Base-by-base conservation (phyloP, 495 filamentous ascomycete species). In the Cladorrhinum samala region DNA sequence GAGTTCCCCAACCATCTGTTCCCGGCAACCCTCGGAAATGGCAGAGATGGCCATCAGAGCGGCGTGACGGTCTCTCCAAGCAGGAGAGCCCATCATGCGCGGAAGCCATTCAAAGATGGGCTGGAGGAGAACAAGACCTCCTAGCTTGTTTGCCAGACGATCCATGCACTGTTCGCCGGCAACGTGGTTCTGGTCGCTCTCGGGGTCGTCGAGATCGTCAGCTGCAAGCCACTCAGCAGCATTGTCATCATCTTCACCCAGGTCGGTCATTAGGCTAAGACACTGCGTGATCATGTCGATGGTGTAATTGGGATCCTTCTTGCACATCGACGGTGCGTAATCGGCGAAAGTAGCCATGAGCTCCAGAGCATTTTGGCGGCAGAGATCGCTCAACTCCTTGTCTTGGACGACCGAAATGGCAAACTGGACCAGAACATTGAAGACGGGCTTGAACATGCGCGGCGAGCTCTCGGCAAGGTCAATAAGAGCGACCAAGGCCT, bases 161-260 rank as follows among this genome's bases (percentile, higher is more conserved):
- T 99, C 94, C 92, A 99, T 97, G 59, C 89, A 94, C 68, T 99
- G 94, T 72, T 99, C 94, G 57, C 94, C 94, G 13, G 93, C 93
- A 50, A 99, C 91, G 67, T 99, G 94, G 69, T 99, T 99, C 24
- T 87, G 78, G 67, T 99, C 94, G 60, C 90, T 97, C 68, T 99
- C 94, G 53, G 97, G 93, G 21, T 87, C 81, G 52, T 99, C 94
- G 49, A 95, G 82, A 76, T 99, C 94, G 60, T 99, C 93, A 24
- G 87, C 87, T 4, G 81, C 78, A 58, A 95, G 87, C 94, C 94
- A 99, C 59, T 96, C 94, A 11, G 81, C 74, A 5, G 92, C 94
- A 77, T 96, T 88, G 27, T 99, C 92, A 57, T 99, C 94, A 55
- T 97, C 94, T 48, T 81, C 76, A 33, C 92, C 94, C 55, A 99